These are phyloP conservation scores for Neonectria ditissima DNA, from an alignment of 2,329 filamentous ascomycete genomes.

Conservation along the genomic window DNA sequence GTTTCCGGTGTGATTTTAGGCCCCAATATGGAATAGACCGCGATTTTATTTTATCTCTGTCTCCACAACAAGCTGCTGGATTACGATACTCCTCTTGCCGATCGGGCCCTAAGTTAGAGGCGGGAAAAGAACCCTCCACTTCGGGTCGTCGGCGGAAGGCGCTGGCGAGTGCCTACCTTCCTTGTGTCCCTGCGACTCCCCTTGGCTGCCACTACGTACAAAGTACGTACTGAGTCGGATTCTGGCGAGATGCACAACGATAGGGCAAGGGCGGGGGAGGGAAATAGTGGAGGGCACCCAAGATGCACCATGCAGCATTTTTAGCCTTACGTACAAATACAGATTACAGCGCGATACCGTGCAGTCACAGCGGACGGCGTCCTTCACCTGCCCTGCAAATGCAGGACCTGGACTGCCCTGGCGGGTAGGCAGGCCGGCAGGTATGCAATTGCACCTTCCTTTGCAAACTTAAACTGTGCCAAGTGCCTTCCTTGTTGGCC, in stretches of 20 bases:
- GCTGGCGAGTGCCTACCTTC: conserved; percentile 8
- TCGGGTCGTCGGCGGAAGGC: conserved; percentile 43
- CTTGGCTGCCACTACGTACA: neutral
- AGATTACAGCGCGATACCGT: neutral
- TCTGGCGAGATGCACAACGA: conserved; percentile 24
- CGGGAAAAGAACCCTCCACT: conserved; percentile 23
- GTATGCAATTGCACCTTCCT: neutral
- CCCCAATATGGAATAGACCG: too few species aligned
- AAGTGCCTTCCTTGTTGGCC: neutral
- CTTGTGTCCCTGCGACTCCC: conserved; percentile 25
- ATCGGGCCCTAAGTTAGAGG: too few species aligned
- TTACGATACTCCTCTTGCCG: too few species aligned
- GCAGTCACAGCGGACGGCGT: too few species aligned
- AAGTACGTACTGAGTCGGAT: conserved; percentile 12
- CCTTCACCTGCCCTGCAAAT: neutral
- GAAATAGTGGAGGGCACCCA: conserved; percentile 22
- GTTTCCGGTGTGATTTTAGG: too few species aligned
- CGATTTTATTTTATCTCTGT: too few species aligned
- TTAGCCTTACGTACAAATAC: conserved; percentile 18
- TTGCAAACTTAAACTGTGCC: neutral
- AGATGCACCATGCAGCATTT: conserved; percentile 19
- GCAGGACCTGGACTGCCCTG: too few species aligned
- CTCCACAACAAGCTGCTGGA: too few species aligned
- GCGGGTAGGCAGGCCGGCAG: neutral
- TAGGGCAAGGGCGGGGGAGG: conserved; percentile 33